Conservation (phyloP, 306 rosid species). For the Purshia tridentata region DNA sequence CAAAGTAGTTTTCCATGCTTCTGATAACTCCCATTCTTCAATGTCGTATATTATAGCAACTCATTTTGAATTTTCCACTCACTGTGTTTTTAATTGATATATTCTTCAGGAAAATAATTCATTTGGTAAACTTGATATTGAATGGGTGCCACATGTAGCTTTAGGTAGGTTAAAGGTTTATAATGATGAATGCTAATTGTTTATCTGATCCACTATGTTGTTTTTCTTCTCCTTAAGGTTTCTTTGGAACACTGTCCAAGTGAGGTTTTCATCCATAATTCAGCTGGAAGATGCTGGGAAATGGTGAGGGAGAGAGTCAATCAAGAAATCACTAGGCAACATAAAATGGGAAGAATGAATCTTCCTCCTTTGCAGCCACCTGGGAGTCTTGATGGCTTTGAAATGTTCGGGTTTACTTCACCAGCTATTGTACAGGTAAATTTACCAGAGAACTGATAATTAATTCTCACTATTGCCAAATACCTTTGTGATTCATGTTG, state of each 20-base stretch:
- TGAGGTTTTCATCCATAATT: conserved; percentile 81
- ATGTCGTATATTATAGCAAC: neutral
- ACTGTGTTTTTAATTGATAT: neutral
- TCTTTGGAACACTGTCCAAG: conserved; percentile 68
- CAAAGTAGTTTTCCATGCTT: neutral
- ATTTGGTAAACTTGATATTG: too few species aligned
- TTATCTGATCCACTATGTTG: neutral
- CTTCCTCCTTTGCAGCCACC: conserved; percentile 99
- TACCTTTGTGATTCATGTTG: neutral
- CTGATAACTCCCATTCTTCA: neutral
- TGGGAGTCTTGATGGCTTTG: conserved; percentile 95
- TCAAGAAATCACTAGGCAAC: conserved; percentile 85
- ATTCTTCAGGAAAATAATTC: neutral
- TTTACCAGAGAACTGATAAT: conserved; percentile 3
- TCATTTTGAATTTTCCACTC: neutral
- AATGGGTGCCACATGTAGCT: too few species aligned
- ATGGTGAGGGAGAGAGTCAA: conserved; percentile 91
- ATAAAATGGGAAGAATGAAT: conserved; percentile 66
- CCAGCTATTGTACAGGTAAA: conserved; percentile 96
- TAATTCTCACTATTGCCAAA: neutral
- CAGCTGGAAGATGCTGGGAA: conserved; percentile 87
- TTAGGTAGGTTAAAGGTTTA: neutral
- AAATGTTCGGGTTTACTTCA: conserved; percentile 97
- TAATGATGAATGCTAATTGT: neutral
- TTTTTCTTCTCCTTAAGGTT: conserved; percentile 46